These are phyloP conservation scores for Zymoseptoria pseudotritici DNA, from an alignment of 2,329 filamentous ascomycete species.

Conservation along the genomic window DNA sequence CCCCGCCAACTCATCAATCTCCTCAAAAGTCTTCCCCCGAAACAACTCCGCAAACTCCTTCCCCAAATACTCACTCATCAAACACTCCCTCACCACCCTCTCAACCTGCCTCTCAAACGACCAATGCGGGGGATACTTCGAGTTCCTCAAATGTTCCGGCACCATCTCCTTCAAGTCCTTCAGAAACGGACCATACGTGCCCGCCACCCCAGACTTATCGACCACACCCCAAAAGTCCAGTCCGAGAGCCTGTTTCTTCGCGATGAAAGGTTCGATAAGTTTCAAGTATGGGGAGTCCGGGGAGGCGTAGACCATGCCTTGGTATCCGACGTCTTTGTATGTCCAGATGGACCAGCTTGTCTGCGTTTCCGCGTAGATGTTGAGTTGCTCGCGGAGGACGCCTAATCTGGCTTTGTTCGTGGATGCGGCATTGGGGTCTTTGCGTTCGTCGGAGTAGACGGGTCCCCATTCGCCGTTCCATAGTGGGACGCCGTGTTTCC, in stretches of 20 bases:
- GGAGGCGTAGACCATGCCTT: conserved; percentile 27
- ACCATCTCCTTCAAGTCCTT: conserved; percentile 24
- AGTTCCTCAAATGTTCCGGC: conserved; percentile 21
- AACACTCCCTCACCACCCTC: conserved; percentile 41
- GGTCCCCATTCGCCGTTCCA: conserved; percentile 48
- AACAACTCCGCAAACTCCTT: conserved; percentile 53
- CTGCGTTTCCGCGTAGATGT: conserved; percentile 45
- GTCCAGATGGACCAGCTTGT: conserved; percentile 50
- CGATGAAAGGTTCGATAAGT: conserved; percentile 45
- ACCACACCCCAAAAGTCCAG: conserved; percentile 50
- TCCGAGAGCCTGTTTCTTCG: conserved; percentile 48
- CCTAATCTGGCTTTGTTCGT: conserved; percentile 38
- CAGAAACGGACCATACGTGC: conserved; percentile 32
- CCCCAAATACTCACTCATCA: conserved; percentile 45
- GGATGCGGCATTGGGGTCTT: conserved; percentile 32
- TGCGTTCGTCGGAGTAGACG: conserved; percentile 38
- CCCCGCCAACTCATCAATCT: conserved; percentile 48
- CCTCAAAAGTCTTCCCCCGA: conserved; percentile 42
- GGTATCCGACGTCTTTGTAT: conserved; percentile 31
- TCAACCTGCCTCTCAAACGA: conserved; percentile 27
- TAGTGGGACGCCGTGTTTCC: conserved; percentile 34
- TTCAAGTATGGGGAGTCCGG: conserved; percentile 36
- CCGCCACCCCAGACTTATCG: conserved; percentile 35
- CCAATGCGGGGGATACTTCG: conserved; percentile 28
- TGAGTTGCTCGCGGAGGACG: conserved; percentile 40